Evolutionary conservation across 192 early-diverging fungal genomes (phyloP).

Genomic region (Kickxella alabastrina): DNA sequence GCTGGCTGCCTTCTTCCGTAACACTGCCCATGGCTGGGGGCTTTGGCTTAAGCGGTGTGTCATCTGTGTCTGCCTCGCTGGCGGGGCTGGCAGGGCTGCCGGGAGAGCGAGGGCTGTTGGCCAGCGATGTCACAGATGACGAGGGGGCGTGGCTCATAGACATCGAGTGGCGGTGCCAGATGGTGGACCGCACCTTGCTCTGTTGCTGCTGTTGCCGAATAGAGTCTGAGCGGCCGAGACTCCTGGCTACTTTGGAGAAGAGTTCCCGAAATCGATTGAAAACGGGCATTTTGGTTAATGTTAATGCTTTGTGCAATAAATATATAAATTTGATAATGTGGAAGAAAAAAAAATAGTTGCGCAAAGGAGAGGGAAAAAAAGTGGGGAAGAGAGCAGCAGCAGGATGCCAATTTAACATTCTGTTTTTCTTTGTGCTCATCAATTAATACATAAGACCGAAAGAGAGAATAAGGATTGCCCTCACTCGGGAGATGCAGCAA

Average conservation of each 20-base stretch:
- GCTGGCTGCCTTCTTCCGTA: constrained; percentile 6
- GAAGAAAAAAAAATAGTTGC: not conserved
- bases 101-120: too few relatives aligned
- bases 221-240: constrained; percentile 39
- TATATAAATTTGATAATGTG: not conserved
- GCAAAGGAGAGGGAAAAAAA: not conserved
- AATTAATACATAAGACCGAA: not conserved
- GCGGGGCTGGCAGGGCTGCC: too few relatives aligned
- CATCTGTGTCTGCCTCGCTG: constrained; percentile 3
- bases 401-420: too few relatives aligned
- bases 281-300: constrained; percentile 27
- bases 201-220: too few relatives aligned
- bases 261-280: constrained; percentile 32
- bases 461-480: constrained; percentile 3
- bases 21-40: constrained; percentile 2
- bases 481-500: too few relatives aligned
- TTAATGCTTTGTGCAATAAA: not conserved
- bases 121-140: constrained; percentile 17
- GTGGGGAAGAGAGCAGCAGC: not conserved
- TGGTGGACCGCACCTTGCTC: constrained; percentile 31
- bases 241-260: constrained; percentile 44
- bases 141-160: constrained; percentile 37
- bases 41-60: constrained; percentile 3
- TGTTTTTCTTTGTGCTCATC: too few relatives aligned
- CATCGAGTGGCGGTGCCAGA: constrained; percentile 37